Percentiles rank a stretch among this genome's conserved stretches.
Conservation (phyloP, 257 asterid species). For the Nicotiana attenuata region DNA sequence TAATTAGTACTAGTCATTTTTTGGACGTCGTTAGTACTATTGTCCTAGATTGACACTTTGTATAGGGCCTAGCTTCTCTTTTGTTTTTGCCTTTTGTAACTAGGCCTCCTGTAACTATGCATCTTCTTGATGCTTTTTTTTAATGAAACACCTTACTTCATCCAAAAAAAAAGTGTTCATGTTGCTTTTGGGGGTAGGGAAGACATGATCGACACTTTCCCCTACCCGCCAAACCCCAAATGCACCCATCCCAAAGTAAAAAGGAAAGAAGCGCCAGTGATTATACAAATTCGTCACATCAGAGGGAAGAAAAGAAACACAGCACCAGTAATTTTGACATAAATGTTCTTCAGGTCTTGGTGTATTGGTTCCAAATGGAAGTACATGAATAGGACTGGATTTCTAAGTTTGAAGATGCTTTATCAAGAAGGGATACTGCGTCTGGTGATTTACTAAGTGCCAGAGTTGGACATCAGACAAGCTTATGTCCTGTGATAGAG, state of each 20-base stretch:
- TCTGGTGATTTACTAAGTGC: not conserved
- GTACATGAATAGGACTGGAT: not conserved
- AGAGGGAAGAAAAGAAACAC: not conserved
- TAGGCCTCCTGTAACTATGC: no score
- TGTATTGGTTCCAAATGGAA: not conserved
- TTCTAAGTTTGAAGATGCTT: not conserved
- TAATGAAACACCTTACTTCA: no score
- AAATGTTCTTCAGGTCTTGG: not conserved
- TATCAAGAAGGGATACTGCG: not conserved
- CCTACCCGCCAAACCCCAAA: not conserved
- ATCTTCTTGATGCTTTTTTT: no score
- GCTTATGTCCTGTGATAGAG: not conserved
- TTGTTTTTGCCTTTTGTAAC: no score
- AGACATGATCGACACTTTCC: not conserved
- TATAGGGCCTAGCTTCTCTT: no score
- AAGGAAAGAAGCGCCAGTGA: not conserved
- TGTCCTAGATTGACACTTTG: no score
- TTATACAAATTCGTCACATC: not conserved
- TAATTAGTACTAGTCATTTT: no score
- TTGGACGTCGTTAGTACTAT: no score
- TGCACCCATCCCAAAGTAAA: not conserved
- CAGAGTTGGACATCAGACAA: not conserved
- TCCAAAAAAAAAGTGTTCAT: no score
- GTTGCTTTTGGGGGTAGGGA: slow-evolving; percentile 6
- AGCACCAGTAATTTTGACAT: not conserved